Conservation (phyloP, 305 asterid species). For the Withania somnifera region DNA sequence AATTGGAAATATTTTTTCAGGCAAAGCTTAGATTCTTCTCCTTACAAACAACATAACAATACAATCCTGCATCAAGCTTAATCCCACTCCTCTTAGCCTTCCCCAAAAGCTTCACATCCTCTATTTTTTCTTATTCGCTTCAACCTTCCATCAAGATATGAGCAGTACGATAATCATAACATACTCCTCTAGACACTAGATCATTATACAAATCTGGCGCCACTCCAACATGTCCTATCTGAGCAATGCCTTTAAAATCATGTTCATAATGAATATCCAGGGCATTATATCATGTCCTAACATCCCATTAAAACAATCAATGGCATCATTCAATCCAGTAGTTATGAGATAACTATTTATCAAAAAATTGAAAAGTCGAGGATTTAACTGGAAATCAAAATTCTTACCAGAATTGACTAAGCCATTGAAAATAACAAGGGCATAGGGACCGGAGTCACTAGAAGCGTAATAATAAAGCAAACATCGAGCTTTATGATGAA, state of each 20-base stretch:
- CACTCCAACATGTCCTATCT: conserved; percentile 29
- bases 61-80: conserved; percentile 34
- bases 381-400: conserved; percentile 35
- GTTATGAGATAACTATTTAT: conserved; percentile 45
- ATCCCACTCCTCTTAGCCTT: conserved; percentile 39
- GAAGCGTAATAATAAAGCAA: conserved; percentile 27
- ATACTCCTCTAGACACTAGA: conserved; percentile 19
- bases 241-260: conserved; percentile 35
- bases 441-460: conserved; percentile 37
- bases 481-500: conserved; percentile 20
- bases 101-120: conserved; percentile 33
- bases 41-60: conserved; percentile 42
- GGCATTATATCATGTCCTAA: conserved; percentile 27
- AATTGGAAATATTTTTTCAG: too few species aligned
- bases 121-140: conserved; percentile 40
- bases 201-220: conserved; percentile 36
- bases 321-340: conserved; percentile 40
- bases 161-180: conserved; percentile 43
- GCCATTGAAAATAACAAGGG: conserved; percentile 24
- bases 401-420: conserved; percentile 31
- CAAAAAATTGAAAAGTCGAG: conserved; percentile 32
- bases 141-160: conserved; percentile 50
- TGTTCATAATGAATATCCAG: conserved; percentile 21
- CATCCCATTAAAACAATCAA: conserved; percentile 42
- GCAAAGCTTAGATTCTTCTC: conserved; percentile 20